Conservation (phyloP, 129 eudicot species). For the Artemisia tridentata region DNA sequence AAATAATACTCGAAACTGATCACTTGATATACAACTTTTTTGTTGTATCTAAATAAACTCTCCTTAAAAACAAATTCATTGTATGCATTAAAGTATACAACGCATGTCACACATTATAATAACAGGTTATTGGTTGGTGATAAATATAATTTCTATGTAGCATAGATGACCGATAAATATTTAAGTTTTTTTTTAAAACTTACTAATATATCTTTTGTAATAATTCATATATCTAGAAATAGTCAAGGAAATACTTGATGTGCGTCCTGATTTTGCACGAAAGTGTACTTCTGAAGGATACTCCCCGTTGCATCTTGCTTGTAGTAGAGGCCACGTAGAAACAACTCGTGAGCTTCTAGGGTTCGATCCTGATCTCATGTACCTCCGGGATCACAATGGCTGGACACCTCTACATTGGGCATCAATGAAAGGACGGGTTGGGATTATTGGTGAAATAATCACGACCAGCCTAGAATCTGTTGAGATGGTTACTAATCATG, state of each 20-base stretch:
- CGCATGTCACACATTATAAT: too few relatives aligned
- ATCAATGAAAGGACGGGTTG: slow-evolving; percentile 42
- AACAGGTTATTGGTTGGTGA: too few relatives aligned
- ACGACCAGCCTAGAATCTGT: slow-evolving; percentile 30
- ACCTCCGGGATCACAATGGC: slow-evolving; percentile 41
- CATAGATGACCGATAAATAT: too few relatives aligned
- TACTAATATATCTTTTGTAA: neutral
- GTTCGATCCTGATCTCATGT: slow-evolving; percentile 43
- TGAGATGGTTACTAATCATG: slow-evolving; percentile 31
- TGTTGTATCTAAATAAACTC: too few relatives aligned
- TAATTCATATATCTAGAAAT: slow-evolving; percentile 27
- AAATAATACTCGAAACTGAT: too few relatives aligned
- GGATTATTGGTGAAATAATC: slow-evolving; percentile 39
- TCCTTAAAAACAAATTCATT: too few relatives aligned
- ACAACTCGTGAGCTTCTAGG: slow-evolving; percentile 39
- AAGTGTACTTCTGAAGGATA: slow-evolving; percentile 39
- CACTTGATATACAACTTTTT: too few relatives aligned
- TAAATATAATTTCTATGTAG: too few relatives aligned
- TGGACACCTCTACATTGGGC: slow-evolving; percentile 59
- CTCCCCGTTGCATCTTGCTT: slow-evolving; percentile 50
- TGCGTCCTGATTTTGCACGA: slow-evolving; percentile 44
- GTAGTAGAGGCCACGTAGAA: slow-evolving; percentile 50
- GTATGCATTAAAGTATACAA: too few relatives aligned
- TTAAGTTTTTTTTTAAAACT: too few relatives aligned
- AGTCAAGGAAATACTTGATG: slow-evolving; percentile 42